phyloP scores from a whole-genome alignment of 257 asterid genomes.

The Nicotiana sylvestris region DNA sequence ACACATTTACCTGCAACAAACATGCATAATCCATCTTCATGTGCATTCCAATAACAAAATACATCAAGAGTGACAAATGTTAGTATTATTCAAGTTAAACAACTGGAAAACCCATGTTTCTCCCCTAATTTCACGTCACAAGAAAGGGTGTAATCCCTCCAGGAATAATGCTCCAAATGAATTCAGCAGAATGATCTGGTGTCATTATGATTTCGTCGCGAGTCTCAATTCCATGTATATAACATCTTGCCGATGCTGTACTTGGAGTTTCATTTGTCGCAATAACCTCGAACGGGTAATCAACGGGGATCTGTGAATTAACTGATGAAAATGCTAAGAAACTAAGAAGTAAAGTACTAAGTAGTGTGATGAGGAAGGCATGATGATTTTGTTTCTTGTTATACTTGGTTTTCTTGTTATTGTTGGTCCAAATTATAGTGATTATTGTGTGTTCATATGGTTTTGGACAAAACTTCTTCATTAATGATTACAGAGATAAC shows the following conservation, averaged over 20 bases:
- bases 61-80: not conserved
- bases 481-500: not conserved
- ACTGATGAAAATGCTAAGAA: not conserved
- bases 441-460: not conserved
- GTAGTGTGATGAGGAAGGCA: not conserved
- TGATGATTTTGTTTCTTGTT: not conserved
- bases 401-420: not conserved
- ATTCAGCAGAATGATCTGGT: too few relatives aligned
- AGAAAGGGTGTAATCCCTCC: not conserved
- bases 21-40: not conserved
- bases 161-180: too few relatives aligned
- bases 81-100: not conserved
- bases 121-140: not conserved
- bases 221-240: not conserved
- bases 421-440: not conserved
- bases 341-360: not conserved
- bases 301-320: not conserved
- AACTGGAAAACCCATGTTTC: not conserved
- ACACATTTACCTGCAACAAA: not conserved
- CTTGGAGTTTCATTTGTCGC: not conserved
- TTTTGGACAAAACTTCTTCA: not conserved
- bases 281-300: not conserved
- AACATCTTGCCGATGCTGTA: not conserved
- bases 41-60: not conserved
- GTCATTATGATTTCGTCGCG: too few relatives aligned